phyloP scores from a whole-genome alignment of 2,329 filamentous ascomycete species.

The Ramichloridium luteum region DNA sequence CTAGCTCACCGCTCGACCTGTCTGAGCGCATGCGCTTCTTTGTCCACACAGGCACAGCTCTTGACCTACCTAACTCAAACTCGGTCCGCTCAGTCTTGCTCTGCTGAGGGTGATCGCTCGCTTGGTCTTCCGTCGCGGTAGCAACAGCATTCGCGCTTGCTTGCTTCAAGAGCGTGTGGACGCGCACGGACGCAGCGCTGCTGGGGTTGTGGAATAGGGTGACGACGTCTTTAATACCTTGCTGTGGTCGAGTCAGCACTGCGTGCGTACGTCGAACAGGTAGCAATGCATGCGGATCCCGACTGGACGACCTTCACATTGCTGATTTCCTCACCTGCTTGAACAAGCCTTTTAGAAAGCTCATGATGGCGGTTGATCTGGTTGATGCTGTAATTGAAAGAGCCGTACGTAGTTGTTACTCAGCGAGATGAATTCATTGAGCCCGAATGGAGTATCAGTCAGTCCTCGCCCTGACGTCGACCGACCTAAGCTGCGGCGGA shows the following conservation, averaged over 20 bases:
- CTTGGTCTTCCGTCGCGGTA: conserved; percentile 61
- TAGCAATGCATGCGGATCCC: conserved; percentile 1
- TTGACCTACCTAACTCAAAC: conserved; percentile 56
- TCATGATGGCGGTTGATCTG: conserved; percentile 22
- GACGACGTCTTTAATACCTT: conserved; percentile 58
- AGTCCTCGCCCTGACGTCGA: too few species aligned
- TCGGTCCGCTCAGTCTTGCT: conserved; percentile 48
- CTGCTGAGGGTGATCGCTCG: conserved; percentile 52
- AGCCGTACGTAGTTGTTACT: too few species aligned
- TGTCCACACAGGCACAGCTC: background rate
- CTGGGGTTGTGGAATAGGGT: conserved; percentile 89
- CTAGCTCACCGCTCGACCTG: background rate
- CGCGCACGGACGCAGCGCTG: conserved; percentile 58
- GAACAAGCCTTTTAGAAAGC: conserved; percentile 36
- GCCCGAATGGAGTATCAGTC: too few species aligned
- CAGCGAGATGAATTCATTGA: too few species aligned
- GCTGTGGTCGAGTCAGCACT: conserved; percentile 15
- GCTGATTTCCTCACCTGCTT: conserved; percentile 28
- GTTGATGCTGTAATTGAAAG: too few species aligned
- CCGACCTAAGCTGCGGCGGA: too few species aligned
- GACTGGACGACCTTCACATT: background rate
- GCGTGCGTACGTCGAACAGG: background rate
- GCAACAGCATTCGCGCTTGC: conserved; percentile 56
- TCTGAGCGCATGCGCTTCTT: conserved; percentile 1
- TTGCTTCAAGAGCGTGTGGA: conserved; percentile 68